Percentiles rank a stretch among this genome's conserved stretches.
Conservation (phyloP, 176 grass and related monocot species). For the Aechmea fasciata region DNA sequence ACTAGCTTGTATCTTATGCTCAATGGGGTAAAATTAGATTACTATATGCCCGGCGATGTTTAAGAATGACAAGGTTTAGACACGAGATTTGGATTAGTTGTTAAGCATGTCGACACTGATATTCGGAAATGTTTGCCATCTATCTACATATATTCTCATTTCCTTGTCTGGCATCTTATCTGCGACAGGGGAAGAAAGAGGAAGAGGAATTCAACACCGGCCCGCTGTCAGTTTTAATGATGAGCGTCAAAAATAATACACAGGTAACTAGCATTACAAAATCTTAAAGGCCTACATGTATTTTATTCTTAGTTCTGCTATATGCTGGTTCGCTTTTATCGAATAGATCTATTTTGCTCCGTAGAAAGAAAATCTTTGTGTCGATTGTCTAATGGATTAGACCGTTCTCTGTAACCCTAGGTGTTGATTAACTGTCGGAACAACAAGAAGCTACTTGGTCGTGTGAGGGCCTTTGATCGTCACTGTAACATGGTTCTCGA, state of each 20-base stretch:
- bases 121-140: neutral
- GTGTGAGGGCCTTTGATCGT: slow-evolving; percentile 91
- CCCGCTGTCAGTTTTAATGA: slow-evolving; percentile 72
- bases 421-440: slow-evolving; percentile 96
- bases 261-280: slow-evolving; percentile 23
- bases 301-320: neutral
- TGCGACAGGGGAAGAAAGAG: slow-evolving; percentile 40
- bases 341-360: neutral
- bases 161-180: neutral
- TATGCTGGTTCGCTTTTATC: neutral
- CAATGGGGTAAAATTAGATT: too few species aligned
- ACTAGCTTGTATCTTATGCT: too few species aligned
- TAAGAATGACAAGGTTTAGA: neutral
- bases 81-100: neutral
- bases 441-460: slow-evolving; percentile 91
- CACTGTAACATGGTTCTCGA: slow-evolving; percentile 99
- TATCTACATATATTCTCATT: neutral
- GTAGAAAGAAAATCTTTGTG: neutral
- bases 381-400: neutral
- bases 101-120: neutral
- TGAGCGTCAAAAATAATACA: slow-evolving; percentile 86
- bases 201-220: slow-evolving; percentile 84
- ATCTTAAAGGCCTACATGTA: too few species aligned
- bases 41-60: neutral
- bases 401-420: slow-evolving; percentile 17